Conservation (phyloP, 129 eudicot species). For the Centella asiatica region DNA sequence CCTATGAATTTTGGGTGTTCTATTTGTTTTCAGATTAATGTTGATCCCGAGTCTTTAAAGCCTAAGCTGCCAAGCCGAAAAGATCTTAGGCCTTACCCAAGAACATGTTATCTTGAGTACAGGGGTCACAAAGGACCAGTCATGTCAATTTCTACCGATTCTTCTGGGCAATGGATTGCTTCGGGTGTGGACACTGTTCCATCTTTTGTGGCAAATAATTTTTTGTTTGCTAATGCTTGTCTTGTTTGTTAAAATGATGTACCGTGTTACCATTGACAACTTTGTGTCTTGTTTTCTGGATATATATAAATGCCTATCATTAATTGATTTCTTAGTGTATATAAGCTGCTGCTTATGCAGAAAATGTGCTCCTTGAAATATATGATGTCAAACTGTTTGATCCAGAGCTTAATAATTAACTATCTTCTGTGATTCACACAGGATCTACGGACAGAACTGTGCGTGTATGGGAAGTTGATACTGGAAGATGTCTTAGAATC, state of each 20-base stretch:
- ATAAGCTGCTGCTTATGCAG: no score
- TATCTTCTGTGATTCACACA: conserved; percentile 11
- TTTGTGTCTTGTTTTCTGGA: no score
- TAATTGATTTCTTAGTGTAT: no score
- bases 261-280: no score
- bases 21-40: conserved; percentile 51
- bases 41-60: conserved; percentile 89
- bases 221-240: no score
- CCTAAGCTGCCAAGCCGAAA: conserved; percentile 88
- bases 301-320: no score
- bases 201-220: no score
- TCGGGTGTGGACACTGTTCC: conserved; percentile 48
- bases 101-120: conserved; percentile 83
- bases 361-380: no score
- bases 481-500: conserved; percentile 77
- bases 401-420: not conserved
- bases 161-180: conserved; percentile 91
- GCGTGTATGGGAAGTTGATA: conserved; percentile 89
- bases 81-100: conserved; percentile 87
- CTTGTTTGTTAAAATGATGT: no score
- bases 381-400: not conserved
- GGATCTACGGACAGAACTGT: conserved; percentile 86
- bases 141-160: conserved; percentile 57
- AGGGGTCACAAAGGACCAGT: conserved; percentile 91
- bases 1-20: not conserved